Evolutionary conservation across 768 basidiomycete species (phyloP), one percentile per base, ranked within the genome.

Genomic region (Termitomyces bulborhizus): DNA sequence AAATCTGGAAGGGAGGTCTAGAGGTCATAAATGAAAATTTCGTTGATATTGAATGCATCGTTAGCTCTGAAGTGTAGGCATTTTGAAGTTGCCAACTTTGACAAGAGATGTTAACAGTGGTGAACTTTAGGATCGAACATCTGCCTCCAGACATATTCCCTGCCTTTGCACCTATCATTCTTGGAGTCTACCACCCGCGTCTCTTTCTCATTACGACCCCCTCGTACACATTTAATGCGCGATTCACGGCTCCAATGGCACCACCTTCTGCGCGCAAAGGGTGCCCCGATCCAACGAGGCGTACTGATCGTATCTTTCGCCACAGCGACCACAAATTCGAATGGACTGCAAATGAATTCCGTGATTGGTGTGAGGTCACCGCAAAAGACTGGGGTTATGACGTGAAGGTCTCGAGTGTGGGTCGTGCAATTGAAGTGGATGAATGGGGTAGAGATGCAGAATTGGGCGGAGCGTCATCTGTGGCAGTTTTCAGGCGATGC

Each of bases 271-370:
- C 74, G 6, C 76, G 78, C 13, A 63, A 69, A 24, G 91, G 88
- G 0, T 83, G 68, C 64, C 74, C 68, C 0, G 93, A 95, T 68
- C 91, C 93, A 3, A 93, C 91, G 0, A 73, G 76, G 13, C 80
- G 88, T 16, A 93, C 90, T 0, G 65, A 78, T 46, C 81, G 92
- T 1, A 68, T 88, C 29, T 94, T 93, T 72, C 77, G 93, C 21
- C 90, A 95, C 64, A 56, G 69, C 24, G 93, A 94, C 60, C 93
- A 96, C 68, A 88, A 93, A 61, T 92, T 94, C 58, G 93, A 96
- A 67, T 95, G 89, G 88, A 93, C 90, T 0, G 65, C 69, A 0
- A 80, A 82, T 2, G 93, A 95, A 63, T 96, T 92, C 64, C 62
- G 65, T 18, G 61, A 59, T 15, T 89, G 86, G 82, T 92, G 90